These are phyloP conservation scores for Phyllosticta capitalensis DNA, from an alignment of 2,329 filamentous ascomycete species.

Conservation along the genomic window DNA sequence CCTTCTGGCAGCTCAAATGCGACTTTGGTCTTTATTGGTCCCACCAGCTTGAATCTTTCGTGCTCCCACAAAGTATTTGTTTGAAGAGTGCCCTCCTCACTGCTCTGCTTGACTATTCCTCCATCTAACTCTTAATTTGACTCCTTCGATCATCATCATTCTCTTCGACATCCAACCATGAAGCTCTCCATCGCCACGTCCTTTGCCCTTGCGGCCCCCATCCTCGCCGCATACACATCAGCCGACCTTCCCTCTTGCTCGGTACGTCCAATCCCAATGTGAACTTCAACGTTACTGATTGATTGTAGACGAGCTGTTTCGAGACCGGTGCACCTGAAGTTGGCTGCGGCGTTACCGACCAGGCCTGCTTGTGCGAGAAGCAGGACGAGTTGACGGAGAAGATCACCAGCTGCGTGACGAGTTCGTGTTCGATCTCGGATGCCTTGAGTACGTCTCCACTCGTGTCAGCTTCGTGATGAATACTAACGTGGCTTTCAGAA, in stretches of 20 bases:
- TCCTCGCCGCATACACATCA: constrained; percentile 5
- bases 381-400: constrained; percentile 26
- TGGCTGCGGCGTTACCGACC: constrained; percentile 39
- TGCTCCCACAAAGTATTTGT: background rate
- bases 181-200: constrained; percentile 1
- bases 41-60: background rate
- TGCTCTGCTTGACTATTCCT: background rate
- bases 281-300: background rate
- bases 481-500: background rate
- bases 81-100: background rate
- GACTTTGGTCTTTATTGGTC: background rate
- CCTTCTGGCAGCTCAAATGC: background rate
- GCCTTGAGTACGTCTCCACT: constrained; percentile 27
- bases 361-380: constrained; percentile 43
- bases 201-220: constrained; percentile 4
- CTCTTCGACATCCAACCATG: background rate
- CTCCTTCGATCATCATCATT: background rate
- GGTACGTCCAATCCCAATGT: constrained; percentile 17
- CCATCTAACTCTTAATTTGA: background rate
- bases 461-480: background rate
- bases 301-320: constrained; percentile 38
- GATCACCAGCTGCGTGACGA: constrained; percentile 33
- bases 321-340: constrained; percentile 36
- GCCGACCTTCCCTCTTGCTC: constrained; percentile 23
- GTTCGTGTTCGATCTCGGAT: constrained; percentile 28